Conservation (phyloP, 108 stramenopile species). For the Schizochytrium sp. region DNA sequence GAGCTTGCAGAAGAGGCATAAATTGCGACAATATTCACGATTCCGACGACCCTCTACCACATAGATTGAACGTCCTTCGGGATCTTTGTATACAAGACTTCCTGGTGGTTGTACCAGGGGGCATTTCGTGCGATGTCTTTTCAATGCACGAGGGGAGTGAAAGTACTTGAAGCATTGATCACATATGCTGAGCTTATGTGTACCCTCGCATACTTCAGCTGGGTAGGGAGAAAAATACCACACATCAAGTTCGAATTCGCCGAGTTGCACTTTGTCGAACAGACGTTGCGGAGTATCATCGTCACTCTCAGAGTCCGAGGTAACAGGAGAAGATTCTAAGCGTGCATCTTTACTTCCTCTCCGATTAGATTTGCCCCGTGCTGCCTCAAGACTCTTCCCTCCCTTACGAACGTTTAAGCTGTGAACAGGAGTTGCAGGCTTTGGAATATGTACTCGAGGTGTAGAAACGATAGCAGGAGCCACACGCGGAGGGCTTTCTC, state of each 20-base stretch:
- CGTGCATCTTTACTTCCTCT: not conserved
- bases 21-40: constrained; percentile 95
- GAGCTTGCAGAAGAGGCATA: constrained; percentile 96
- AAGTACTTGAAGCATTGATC: constrained; percentile 95
- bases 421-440: too few relatives aligned
- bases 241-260: constrained; percentile 86
- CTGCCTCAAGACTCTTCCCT: too few relatives aligned
- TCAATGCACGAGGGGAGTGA: constrained; percentile 85
- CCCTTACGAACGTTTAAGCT: too few relatives aligned
- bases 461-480: too few relatives aligned
- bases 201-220: constrained; percentile 91
- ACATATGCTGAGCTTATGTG: constrained; percentile 86
- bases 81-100: constrained; percentile 40
- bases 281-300: not conserved
- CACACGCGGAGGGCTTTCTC: too few relatives aligned
- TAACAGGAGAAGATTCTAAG: not conserved
- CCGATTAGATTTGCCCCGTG: not conserved
- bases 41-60: constrained; percentile 76
- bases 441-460: too few relatives aligned
- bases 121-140: constrained; percentile 72
- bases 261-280: constrained; percentile 91
- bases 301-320: not conserved
- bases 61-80: constrained; percentile 64
- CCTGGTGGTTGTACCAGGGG: constrained; percentile 4
- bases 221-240: constrained; percentile 99